Evolutionary conservation across 805 yeast species (phyloP), one percentile per base, ranked within the genome.

Genomic region (Babjeviella inositovora): DNA sequence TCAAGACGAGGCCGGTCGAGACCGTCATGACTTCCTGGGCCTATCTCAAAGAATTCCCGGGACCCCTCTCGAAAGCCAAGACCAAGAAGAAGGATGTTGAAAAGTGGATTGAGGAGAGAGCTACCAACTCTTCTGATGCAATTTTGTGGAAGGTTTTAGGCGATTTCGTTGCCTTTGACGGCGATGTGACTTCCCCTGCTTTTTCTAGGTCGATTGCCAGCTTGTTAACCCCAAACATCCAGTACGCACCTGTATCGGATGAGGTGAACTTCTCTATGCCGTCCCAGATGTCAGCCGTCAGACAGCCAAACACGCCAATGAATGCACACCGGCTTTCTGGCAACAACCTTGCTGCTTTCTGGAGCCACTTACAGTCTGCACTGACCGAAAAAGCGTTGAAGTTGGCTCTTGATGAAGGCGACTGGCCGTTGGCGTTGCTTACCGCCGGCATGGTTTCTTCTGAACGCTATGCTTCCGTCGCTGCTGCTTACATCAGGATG

Each of bases 391-490:
- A 57, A 5, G 95, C 94, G 0, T 45, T 84, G 22, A 53, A 60
- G 13, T 50, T 57, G 25, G 71, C 90, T 1, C 41, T 84, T 11
- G 53, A 61, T 2, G 62, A 66, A 25, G 62, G 68, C 7, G 79
- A 80, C 32, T 85, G 80, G 75, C 70, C 87, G 0, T 54, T 84
- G 43, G 76, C 94, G 0, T 46, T 87, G 25, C 41, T 82, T 15
- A 51, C 85, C 23, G 71, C 92, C 1, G 62, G 72, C 29, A 43
- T 80, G 10, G 49, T 69, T 14, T 75, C 90, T 3, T 62, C 65
- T 11, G 71, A 67, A 4, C 54, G 57, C 18, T 73, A 77, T 64
- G 45, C 64, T 5, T 47, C 50, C 16, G 62, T 74, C 3, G 71
- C 74, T 5, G 55, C 70, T 7, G 66, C 58, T 25, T 79, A 69